Base-by-base conservation (phyloP, 2,329 filamentous ascomycete species). In the Beauveria caledonica region DNA sequence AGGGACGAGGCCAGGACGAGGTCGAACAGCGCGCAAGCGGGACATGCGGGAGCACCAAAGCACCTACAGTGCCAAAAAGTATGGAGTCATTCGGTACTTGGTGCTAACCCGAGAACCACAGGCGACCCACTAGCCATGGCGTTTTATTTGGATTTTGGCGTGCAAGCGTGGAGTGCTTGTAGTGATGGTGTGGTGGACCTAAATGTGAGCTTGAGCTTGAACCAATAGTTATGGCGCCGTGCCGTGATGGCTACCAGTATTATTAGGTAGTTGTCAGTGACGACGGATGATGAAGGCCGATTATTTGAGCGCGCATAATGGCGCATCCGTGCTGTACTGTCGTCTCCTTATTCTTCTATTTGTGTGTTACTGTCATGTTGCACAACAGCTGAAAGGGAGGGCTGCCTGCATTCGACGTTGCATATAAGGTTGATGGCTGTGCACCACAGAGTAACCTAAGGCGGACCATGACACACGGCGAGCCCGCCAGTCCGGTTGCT, bases 171-270 rank as follows among this genome's bases (percentile, higher is more conserved):
- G 39, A 40, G 45, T 42, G 55, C 19, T 44, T 33, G 40, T 42
- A 36, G 45, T 58, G 21, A 60, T 53, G 58, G 58, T 49, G 58
- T 60, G 50, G 58, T 60, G 58, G 50, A 60, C 54, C 58, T 60
- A 33, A 36, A 33, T 42, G 58, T 49, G 40, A 42, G 58, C 58
- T 60, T 48, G 49, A 48, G 27, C 49, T 60, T 48, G 49, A 48
- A 40, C 49, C 49, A 50, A 60, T 53, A n/a, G n/a, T n/a, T n/a
- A 46, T 42, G 57, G 57, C 39, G 48, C 49, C 50, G 51, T 10
- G 27, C 15, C 40, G n/a, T 42, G 40, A n/a, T 17, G 40, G 15
- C 27, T 9, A n/a, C n/a, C n/a, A n/a, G n/a, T n/a, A n/a, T n/a
- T n/a, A n/a, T n/a, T n/a, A n/a, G n/a, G n/a, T n/a, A 51, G 49